Evolutionary conservation across 805 yeast genomes (phyloP), one percentile per base, ranked within the genome.

Genomic region (Ogataea nakhonphanomensis): DNA sequence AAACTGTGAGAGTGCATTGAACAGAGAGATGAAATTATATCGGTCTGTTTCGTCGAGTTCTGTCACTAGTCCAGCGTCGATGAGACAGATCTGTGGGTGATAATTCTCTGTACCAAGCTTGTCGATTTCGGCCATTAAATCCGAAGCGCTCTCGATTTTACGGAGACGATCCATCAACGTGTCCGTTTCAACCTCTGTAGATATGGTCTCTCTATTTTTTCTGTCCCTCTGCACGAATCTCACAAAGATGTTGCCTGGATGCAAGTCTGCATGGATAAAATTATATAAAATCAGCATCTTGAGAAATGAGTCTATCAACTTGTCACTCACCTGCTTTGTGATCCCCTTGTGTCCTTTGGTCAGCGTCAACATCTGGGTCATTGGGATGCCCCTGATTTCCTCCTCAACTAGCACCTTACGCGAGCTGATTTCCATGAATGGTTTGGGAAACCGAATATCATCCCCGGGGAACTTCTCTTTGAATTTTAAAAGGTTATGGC

Each of bases 181-280:
- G 45, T 75, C 74, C 4, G 71, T 65, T 26, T 76, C 79, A 13
- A 55, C 62, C 36, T 70, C 76, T 71, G 69, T 41, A 39, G 73
- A 66, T 10, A 67, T 66, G 13, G 67, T 62, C 47, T 64, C 63
- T 59, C 67, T 60, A 59, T 46, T 62, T 46, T 64, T 53, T 37
- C 61, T 56, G 30, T 65, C 69, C 1, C 61, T 61, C 43, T 78
- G 77, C 14, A 65, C 25, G 44, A 73, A 76, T 30, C 60, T 43
- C 9, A 59, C 29, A 71, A 89, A 77, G 56, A 93, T 86, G 60
- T 93, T 93, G 3, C 99, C 99, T 0, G 99, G 97, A 52, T 93
- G 99, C 44, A 93, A 69, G 65, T 93, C 99, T 0, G 98, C 91
- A 61, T 93, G 99, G 31, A 90, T 87, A 61, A 93, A 93, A 60